Base-by-base conservation (phyloP, 2,329 filamentous ascomycete genomes). In the Cordyceps sp. region DNA sequence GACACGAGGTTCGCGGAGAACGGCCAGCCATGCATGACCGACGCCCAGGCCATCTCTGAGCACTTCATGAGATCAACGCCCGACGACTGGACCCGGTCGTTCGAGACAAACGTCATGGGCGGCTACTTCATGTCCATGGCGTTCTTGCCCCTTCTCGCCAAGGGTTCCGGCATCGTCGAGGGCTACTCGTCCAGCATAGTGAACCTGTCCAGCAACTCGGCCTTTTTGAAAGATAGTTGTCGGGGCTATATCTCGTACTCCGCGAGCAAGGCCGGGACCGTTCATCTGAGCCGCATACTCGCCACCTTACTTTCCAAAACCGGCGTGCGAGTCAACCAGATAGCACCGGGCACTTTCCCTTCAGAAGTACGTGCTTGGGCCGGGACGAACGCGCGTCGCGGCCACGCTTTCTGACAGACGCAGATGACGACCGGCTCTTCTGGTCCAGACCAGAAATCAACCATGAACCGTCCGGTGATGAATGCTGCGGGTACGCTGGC, bases 91-190 rank as follows among this genome's bases (percentile, higher is more conserved):
- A 31, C 21, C n/a, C 30, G 30, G 8, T 26, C 30, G 15, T 31
- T 31, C 10, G 30, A 31, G 22, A 31, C 30, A 16, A 31, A 31
- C n/a, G 30, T 31, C 30, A 31, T 31, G 30, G 30, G 30, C 22
- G 30, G 22, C 30, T 31, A 17, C 24, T 31, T 26, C 30, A 31
- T 31, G 30, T 31, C 30, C 22, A 31, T 31, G 30, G 30, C 30
- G 16, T 18, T 31, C 10, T 15, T 31, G n/a, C 30, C 30, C 5
- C 30, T 31, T 5, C 24, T 31, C 4, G 30, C 18, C 12, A 25
- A 14, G 15, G 30, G 30, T 4, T 31, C 22, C 12, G 8, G 16
- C 7, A 7, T 16, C 2, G 15, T 31, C 4, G 4, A n/a, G 22
- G 30, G 30, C 3, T 31, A 31, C 23, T 25, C 30, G 15, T 31